These are phyloP conservation scores for Furcasterigmium furcatum DNA, from an alignment of 2,329 filamentous ascomycete genomes.

Conservation along the genomic window DNA sequence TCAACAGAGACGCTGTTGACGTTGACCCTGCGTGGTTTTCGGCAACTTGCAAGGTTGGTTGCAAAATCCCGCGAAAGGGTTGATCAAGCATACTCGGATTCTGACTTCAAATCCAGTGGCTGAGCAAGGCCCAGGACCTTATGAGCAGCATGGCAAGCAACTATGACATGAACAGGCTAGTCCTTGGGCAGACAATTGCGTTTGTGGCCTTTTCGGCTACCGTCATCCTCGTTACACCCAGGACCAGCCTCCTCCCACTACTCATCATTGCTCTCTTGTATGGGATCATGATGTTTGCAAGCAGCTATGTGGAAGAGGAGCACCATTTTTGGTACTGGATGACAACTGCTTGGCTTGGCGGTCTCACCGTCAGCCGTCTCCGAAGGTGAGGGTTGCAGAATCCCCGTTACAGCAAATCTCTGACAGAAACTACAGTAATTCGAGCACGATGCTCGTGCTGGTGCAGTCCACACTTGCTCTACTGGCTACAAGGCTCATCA, in stretches of 20 bases:
- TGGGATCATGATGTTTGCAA: constrained; percentile 92
- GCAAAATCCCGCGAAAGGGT: too few species aligned
- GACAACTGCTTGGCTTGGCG: constrained; percentile 65
- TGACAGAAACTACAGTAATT: not conserved
- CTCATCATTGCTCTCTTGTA: constrained; percentile 58
- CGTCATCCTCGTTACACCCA: constrained; percentile 26
- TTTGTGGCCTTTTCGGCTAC: constrained; percentile 34
- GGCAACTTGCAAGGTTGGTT: constrained; percentile 40
- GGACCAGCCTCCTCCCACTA: constrained; percentile 36
- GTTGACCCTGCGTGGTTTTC: constrained; percentile 36
- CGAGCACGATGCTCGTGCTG: not conserved
- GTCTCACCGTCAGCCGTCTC: constrained; percentile 46
- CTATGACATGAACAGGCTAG: constrained; percentile 70
- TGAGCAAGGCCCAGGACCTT: constrained; percentile 67
- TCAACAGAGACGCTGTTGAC: constrained; percentile 16
- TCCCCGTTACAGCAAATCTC: not conserved
- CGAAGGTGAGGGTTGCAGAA: constrained; percentile 25
- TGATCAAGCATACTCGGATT: too few species aligned
- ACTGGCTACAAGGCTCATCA: constrained; percentile 59
- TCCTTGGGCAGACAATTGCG: constrained; percentile 38
- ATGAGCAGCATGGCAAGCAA: constrained; percentile 92
- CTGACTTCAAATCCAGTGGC: too few species aligned
- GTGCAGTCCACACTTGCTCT: constrained; percentile 40
- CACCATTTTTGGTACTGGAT: constrained; percentile 99
- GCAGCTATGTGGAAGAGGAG: constrained; percentile 96